Evolutionary conservation across 1,284 basidiomycete species (phyloP), one percentile per base, ranked within the genome.

Genomic region (Albatrellus sp.): DNA sequence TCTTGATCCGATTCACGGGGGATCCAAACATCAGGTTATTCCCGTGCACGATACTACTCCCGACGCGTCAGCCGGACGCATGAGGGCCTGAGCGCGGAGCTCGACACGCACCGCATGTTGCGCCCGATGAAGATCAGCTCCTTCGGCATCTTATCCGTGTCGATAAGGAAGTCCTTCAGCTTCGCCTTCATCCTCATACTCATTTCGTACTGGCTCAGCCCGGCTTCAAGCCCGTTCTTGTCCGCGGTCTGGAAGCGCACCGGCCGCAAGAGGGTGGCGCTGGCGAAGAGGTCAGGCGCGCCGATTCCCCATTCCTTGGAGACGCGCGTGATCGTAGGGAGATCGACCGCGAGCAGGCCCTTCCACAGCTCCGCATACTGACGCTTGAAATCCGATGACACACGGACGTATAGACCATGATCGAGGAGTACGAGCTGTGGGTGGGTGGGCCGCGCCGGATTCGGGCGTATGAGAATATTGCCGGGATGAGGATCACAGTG

Each of bases 371-470:
- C 66, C 13, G 84, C 84, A 65, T 90, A 90, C 46, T 90, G 74
- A 35, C 70, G 66, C 48, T 74, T 72, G 59, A 91, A 86, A 2
- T 67, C 55, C 16, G 76, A 69, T n/a, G 71, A 60, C 2, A 86
- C 69, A 3, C 68, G 67, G 28, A 90, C 85, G 55, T 90, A 93
- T 14, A 94, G 65, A 0, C 90, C 90, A 57, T 94, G 90, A 57
- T 94, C 90, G 51, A 94, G 75, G 9, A 93, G 67, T 28, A 92
- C 90, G 37, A 93, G 70, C 56, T 93, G 86, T 0, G 86, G 77
- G n/a, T 66, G 62, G 10, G 58, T 63, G 1, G 73, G 73, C 29
- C 73, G 64, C 0, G 59, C 54, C 0, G 90, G 88, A 45, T 81
- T 70, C 0, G 80, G 80, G 6, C 90, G 77, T 30, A 92, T 73